Conservation (phyloP, 2,329 filamentous ascomycete species). For the Cercospora beticola region DNA sequence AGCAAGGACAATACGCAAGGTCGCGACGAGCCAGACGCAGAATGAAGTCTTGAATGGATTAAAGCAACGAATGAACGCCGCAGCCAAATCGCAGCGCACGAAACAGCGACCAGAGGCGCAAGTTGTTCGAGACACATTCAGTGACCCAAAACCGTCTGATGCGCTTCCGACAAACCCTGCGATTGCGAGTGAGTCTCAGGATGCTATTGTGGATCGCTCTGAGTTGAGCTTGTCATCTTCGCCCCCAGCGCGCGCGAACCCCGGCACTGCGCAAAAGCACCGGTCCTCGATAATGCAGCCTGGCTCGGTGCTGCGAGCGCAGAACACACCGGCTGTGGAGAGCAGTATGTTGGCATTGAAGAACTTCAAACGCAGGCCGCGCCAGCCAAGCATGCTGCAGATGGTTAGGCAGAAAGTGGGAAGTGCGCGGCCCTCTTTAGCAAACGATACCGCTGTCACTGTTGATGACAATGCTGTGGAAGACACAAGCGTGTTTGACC, state of each 20-base stretch:
- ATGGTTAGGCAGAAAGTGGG: constrained; percentile 46
- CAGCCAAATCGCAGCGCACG: constrained; percentile 26
- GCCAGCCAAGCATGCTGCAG: constrained; percentile 51
- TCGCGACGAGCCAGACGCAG: constrained; percentile 30
- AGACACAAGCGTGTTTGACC: constrained; percentile 33
- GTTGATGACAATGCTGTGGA: constrained; percentile 44
- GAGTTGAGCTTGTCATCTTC: constrained; percentile 34
- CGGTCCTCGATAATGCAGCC: constrained; percentile 35
- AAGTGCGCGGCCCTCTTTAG: constrained; percentile 29
- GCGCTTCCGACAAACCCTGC: constrained; percentile 11
- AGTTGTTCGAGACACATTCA: neutral
- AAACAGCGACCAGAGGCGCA: constrained; percentile 14
- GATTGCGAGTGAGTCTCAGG: constrained; percentile 17
- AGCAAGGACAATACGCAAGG: constrained; percentile 30
- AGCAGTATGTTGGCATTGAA: constrained; percentile 50
- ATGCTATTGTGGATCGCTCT: constrained; percentile 17
- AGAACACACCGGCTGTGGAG: constrained; percentile 46
- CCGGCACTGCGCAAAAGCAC: constrained; percentile 34
- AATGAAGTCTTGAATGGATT: constrained; percentile 36
- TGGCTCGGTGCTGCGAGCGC: constrained; percentile 46
- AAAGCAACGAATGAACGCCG: constrained; percentile 37
- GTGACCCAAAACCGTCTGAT: neutral
- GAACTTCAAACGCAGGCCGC: constrained; percentile 51
- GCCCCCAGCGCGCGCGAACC: constrained; percentile 33
- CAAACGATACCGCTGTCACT: constrained; percentile 17